These are phyloP conservation scores for Metschnikowia aberdeeniae DNA, from an alignment of 805 yeast genomes.

Conservation along the genomic window DNA sequence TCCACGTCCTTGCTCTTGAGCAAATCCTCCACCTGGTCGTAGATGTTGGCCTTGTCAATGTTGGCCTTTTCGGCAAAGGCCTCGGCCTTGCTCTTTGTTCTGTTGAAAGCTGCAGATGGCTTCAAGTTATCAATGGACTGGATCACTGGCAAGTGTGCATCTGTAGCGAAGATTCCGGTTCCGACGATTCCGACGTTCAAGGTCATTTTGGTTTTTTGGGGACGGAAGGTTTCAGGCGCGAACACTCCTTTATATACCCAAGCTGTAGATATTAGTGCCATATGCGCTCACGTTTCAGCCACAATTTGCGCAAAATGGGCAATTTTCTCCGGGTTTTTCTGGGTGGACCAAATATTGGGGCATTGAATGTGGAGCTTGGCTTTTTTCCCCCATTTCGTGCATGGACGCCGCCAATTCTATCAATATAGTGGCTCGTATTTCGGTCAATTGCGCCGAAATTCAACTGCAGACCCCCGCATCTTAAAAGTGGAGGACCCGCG, in stretches of 20 bases:
- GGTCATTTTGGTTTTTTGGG: constrained; percentile 8
- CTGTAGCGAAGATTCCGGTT: constrained; percentile 86
- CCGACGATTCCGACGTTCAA: constrained; percentile 68
- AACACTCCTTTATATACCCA: constrained; percentile 1
- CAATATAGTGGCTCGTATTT: background rate
- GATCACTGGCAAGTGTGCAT: constrained; percentile 74
- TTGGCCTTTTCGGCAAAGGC: constrained; percentile 65
- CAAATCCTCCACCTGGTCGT: constrained; percentile 59
- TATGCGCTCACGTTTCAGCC: too few relatives aligned
- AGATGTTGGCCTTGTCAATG: constrained; percentile 47
- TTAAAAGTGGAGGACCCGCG: constrained; percentile 1
- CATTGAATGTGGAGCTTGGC: too few relatives aligned
- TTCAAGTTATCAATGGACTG: constrained; percentile 48
- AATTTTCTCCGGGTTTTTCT: too few relatives aligned
- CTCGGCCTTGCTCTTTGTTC: constrained; percentile 82
- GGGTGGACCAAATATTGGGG: too few relatives aligned
- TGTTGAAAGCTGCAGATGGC: constrained; percentile 71
- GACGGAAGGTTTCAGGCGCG: background rate
- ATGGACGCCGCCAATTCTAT: too few relatives aligned
- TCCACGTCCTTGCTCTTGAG: constrained; percentile 66
- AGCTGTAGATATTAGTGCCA: too few relatives aligned
- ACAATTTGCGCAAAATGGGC: too few relatives aligned
- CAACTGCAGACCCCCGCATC: constrained; percentile 4
- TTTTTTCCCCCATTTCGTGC: too few relatives aligned
- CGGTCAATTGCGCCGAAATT: constrained; percentile 3